Percentiles rank a stretch among this genome's conserved stretches.
These are phyloP conservation scores for Albizia julibrissin DNA, from an alignment of 306 rosid species.

Conservation along the genomic window DNA sequence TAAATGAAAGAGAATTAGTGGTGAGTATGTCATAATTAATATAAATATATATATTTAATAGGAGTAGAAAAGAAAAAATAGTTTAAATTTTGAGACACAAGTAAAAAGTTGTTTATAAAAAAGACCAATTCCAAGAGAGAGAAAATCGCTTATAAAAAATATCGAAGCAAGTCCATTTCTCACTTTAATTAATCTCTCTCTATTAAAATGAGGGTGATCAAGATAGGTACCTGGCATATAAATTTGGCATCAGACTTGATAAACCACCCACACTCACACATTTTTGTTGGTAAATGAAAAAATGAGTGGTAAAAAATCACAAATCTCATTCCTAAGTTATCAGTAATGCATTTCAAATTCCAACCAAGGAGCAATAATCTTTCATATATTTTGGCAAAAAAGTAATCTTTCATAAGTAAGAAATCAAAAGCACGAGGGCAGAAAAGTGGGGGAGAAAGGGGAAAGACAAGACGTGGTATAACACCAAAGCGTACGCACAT, in stretches of 20 bases:
- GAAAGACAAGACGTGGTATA: not conserved
- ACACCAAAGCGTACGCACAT: conserved; percentile 18
- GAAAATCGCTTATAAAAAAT: too few species aligned
- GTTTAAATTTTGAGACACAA: too few species aligned
- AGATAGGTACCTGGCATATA: not conserved
- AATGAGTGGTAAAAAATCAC: not conserved
- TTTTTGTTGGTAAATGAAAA: not conserved
- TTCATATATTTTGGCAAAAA: too few species aligned
- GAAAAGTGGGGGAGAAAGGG: not conserved
- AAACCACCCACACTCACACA: not conserved
- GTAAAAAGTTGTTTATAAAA: too few species aligned
- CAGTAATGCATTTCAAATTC: not conserved
- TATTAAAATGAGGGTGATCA: not conserved
- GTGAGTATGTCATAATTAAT: too few species aligned
- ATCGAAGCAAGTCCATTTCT: too few species aligned
- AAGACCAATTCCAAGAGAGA: too few species aligned
- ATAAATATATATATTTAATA: too few species aligned
- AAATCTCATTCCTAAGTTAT: not conserved
- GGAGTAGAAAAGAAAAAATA: too few species aligned
- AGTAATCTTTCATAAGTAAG: not conserved
- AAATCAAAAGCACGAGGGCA: not conserved
- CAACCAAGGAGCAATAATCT: too few species aligned
- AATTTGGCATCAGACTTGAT: not conserved
- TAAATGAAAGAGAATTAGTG: too few species aligned
- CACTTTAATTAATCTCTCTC: too few species aligned